phyloP scores from a whole-genome alignment of 2,329 filamentous ascomycete species.

The Rhynchosporium agropyri region DNA sequence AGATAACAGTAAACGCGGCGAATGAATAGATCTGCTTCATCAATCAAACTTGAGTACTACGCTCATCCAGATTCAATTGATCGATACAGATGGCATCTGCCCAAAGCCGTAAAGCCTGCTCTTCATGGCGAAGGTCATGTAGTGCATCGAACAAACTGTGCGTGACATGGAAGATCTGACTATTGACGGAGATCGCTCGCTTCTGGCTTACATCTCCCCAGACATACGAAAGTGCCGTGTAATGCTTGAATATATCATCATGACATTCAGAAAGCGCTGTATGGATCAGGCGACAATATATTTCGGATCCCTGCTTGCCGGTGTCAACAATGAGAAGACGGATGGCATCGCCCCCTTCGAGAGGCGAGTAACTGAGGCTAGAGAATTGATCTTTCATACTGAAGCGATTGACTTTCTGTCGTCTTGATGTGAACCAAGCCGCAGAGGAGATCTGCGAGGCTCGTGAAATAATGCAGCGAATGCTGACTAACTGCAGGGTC shows the following conservation, averaged over 20 bases:
- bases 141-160: background rate
- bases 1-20: background rate
- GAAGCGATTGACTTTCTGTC: background rate
- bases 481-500: too few species aligned
- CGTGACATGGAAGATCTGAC: background rate
- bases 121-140: background rate
- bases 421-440: background rate
- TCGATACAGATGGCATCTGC: conserved; percentile 8
- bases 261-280: background rate
- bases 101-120: background rate
- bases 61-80: background rate
- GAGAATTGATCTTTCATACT: background rate
- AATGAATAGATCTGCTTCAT: conserved; percentile 1
- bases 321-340: background rate
- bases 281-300: background rate
- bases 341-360: background rate
- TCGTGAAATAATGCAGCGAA: too few species aligned
- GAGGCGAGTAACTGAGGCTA: background rate
- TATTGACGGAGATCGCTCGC: background rate
- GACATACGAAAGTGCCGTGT: background rate
- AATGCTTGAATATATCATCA: background rate
- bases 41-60: conserved; percentile 10
- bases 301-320: background rate
- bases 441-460: too few species aligned
- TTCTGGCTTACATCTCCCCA: background rate